Base-by-base conservation (phyloP, 192 early-diverging fungal genomes). In the Coemansia pectinata region DNA sequence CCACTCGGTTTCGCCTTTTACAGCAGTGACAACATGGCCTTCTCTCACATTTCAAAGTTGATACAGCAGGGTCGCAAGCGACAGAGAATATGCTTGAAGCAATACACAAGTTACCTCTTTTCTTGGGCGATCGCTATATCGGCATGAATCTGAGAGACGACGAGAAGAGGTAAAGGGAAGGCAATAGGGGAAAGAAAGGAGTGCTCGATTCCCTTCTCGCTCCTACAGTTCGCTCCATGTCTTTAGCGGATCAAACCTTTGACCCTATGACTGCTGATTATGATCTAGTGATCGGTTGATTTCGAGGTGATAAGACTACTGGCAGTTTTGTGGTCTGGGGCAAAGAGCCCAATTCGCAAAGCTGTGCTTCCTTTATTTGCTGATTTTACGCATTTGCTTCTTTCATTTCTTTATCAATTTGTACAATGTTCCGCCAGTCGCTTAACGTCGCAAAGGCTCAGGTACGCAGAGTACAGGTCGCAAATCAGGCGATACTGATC, bases 391-490 rank as follows among this genome's bases (percentile, higher is more conserved):
- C 14, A 55, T 60, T 52, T 44, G 34, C 21, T 33, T 4, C 31
- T 38, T 58, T 67, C 7, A 31, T 61, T 57, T 62, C 14, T 57
- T 29, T 21, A 34, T 27, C 25, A 15, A 55, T 55, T 47, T 50
- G 58, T 59, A 53, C 52, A 76, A 83, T 83, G 80, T 77, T 83
- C 63, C 80, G 80, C 52, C 72, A 77, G 65, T 70, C 60, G 50
- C 69, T 83, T 27, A 68, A 45, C 72, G 69, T 48, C 59, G 80
- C 72, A 83, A 83, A 83, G 72, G 62, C 70, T 45, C 80, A 83
- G 80, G 80, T 83, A 83, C 42, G 80, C 65, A 19, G n/a, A 40
- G 2, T 38, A 4, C n/a, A 21, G 2, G 15, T n/a, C 19, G 12
- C 34, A 11, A 39, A 19, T 23, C 59, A 61, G 9, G 36, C 33